Percentiles rank a stretch among this genome's conserved stretches.
Evolutionary conservation across 2,329 filamentous ascomycete species (phyloP).

Genomic region (Dactylellina sp.): DNA sequence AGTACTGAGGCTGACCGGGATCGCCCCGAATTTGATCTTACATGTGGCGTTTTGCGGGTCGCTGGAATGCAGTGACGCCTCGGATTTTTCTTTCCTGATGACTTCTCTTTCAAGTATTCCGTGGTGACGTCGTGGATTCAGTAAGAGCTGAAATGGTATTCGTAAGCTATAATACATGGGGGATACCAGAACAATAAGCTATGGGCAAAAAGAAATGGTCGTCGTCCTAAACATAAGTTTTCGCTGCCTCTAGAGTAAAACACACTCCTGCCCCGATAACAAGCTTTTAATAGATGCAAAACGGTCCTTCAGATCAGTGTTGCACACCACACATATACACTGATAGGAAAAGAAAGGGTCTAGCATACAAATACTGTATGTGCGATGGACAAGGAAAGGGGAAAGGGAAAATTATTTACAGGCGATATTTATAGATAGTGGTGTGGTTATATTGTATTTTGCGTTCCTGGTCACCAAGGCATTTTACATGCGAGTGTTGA

Average conservation of each 20-base stretch:
- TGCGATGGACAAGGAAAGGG: conserved; percentile 18
- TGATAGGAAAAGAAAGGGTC: conserved; percentile 30
- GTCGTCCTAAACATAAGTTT: conserved; percentile 17
- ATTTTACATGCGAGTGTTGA: conserved; percentile 25
- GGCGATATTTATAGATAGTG: conserved; percentile 39
- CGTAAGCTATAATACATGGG: conserved; percentile 53
- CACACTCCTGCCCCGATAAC: conserved; percentile 31
- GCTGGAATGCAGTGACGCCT: conserved; percentile 2
- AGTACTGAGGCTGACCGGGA: conserved; percentile 4
- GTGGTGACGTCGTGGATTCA: no score
- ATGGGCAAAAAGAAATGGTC: conserved; percentile 3
- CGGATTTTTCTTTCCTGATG: conserved; percentile 10
- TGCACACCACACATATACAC: conserved; percentile 21
- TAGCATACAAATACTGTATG: conserved; percentile 49
- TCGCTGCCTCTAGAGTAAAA: conserved; percentile 19
- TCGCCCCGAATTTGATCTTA: conserved; percentile 15
- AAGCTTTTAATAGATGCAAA: conserved; percentile 28
- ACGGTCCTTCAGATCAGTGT: conserved; percentile 18
- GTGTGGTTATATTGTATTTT: conserved; percentile 25
- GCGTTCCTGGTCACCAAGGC: conserved; percentile 62
- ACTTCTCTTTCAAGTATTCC: not conserved
- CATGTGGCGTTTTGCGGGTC: not conserved
- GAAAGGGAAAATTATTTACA: conserved; percentile 44
- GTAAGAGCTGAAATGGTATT: conserved; percentile 49
- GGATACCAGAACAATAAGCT: conserved; percentile 31